These are phyloP conservation scores for Dictyostelium discoideum DNA, from an alignment of 78 protist genomes.

Conservation along the genomic window DNA sequence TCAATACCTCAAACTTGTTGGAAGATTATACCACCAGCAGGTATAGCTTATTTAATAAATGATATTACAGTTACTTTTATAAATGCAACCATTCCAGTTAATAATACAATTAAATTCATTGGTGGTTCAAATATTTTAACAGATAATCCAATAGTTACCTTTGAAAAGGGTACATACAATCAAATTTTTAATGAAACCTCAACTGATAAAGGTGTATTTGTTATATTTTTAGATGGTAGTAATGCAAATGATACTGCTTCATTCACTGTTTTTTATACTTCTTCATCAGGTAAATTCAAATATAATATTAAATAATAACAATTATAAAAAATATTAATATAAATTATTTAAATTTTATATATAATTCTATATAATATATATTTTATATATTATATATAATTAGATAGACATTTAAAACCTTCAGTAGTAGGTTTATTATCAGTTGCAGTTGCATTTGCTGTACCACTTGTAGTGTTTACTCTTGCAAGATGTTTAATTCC, in stretches of 20 bases:
- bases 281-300: neutral
- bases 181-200: neutral
- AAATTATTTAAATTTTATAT: neutral
- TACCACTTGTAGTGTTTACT: neutral
- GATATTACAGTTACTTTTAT: neutral
- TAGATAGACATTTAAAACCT: constrained; percentile 16
- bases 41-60: neutral
- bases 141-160: neutral
- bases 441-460: constrained; percentile 33
- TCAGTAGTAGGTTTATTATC: constrained; percentile 9
- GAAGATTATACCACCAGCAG: constrained; percentile 8
- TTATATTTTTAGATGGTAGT: constrained; percentile 4
- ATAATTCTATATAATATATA: no score
- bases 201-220: neutral
- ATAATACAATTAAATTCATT: neutral
- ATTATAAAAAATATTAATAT: neutral
- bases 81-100: neutral
- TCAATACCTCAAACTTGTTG: constrained; percentile 31
- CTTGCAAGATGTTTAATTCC: neutral
- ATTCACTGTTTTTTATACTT: neutral
- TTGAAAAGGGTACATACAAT: neutral
- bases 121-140: constrained; percentile 11
- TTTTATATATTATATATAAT: no score
- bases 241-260: neutral
- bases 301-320: neutral